Evolutionary conservation across 2,329 filamentous ascomycete species (phyloP).

Genomic region (Aulographum hederae): DNA sequence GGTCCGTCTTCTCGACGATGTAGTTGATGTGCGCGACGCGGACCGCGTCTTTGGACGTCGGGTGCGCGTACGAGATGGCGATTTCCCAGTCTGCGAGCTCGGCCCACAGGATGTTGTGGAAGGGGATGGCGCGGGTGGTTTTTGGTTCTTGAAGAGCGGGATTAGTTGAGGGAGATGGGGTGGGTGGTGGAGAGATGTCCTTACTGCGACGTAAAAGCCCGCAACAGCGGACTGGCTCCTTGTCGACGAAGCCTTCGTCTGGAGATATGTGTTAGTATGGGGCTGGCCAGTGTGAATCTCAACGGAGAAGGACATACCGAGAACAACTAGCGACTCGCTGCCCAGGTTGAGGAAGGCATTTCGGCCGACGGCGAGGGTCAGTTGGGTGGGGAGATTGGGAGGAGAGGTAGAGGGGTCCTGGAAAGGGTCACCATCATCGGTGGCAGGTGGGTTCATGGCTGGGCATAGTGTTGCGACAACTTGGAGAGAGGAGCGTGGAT

Average conservation of each 20-base stretch:
- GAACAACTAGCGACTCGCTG: background rate
- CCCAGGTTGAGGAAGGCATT: background rate
- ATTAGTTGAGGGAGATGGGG: constrained; percentile 2
- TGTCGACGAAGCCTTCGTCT: background rate
- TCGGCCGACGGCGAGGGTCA: background rate
- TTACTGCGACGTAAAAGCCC: background rate
- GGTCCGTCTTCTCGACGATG: constrained; percentile 32
- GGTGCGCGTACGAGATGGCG: constrained; percentile 53
- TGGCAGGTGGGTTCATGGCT: background rate
- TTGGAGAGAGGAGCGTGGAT: background rate
- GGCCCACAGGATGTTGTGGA: constrained; percentile 75
- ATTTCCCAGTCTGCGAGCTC: constrained; percentile 40
- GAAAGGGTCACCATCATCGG: background rate
- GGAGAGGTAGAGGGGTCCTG: background rate
- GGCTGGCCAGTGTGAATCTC: background rate
- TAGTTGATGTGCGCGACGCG: constrained; percentile 44
- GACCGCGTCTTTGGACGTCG: constrained; percentile 36
- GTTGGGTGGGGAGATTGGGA: background rate
- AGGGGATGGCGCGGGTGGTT: constrained; percentile 37
- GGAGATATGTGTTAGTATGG: background rate
- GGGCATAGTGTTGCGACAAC: too few relatives aligned
- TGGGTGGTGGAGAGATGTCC: background rate
- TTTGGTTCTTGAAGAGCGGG: background rate
- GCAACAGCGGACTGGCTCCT: background rate
- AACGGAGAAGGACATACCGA: background rate